These are phyloP conservation scores for Kwoniella dejecticola DNA, from an alignment of 768 basidiomycete species.

Conservation along the genomic window DNA sequence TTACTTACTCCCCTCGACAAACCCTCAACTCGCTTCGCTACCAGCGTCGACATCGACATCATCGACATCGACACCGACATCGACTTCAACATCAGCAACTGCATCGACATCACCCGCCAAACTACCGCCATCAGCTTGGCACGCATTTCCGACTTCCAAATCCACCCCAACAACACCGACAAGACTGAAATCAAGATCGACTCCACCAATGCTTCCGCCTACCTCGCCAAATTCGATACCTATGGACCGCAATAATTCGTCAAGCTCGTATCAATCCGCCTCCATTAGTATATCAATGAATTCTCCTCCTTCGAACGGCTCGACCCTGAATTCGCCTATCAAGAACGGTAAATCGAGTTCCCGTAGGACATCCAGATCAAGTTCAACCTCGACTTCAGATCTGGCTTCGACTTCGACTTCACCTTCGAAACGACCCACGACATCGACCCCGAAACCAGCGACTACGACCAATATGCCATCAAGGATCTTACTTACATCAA, in stretches of 20 bases:
- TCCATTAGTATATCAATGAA: background rate
- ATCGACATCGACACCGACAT: conserved; percentile 3
- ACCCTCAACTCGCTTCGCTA: background rate
- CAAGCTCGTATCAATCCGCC: background rate
- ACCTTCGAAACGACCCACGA: background rate
- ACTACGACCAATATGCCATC: background rate
- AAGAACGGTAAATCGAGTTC: too few species aligned
- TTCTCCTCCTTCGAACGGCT: too few species aligned
- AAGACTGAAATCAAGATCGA: background rate
- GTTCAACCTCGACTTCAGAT: background rate
- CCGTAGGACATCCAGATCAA: too few species aligned
- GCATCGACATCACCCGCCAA: too few species aligned
- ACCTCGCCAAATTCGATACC: background rate
- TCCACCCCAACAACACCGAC: too few species aligned
- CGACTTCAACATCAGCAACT: background rate
- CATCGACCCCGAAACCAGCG: too few species aligned
- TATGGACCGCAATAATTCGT: background rate
- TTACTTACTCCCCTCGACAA: conserved; percentile 13
- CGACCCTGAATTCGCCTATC: too few species aligned
- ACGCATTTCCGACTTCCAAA: too few species aligned
- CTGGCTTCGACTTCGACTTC: background rate
- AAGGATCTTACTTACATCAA: conserved; percentile 1
- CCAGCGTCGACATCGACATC: background rate
- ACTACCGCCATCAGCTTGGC: too few species aligned
- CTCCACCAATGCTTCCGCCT: too few species aligned